These are phyloP conservation scores for Agrostemma githago DNA, from an alignment of 148 eudicot genomes.

Conservation along the genomic window DNA sequence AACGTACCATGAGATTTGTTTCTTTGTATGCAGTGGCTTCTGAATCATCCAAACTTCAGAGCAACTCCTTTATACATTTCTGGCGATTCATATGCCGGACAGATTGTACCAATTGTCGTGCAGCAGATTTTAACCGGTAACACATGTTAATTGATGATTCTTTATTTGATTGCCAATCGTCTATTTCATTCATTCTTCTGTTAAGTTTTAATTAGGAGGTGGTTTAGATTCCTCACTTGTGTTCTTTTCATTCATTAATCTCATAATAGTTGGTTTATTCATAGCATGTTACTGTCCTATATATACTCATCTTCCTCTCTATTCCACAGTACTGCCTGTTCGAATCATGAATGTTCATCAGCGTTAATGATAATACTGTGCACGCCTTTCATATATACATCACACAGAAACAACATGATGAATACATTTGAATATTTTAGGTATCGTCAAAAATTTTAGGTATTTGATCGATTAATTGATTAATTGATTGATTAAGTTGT, in stretches of 20 bases:
- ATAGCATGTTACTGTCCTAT: not conserved
- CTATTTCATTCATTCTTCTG: no score
- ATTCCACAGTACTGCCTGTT: not conserved
- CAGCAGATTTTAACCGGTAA: constrained; percentile 12
- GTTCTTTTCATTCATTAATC: no score
- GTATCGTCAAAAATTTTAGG: no score
- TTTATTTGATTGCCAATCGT: not conserved
- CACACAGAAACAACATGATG: not conserved
- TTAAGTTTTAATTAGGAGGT: no score
- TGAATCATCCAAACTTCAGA: constrained; percentile 12
- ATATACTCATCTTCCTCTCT: no score
- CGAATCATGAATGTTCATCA: not conserved
- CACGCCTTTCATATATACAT: not conserved
- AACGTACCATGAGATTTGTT: not conserved
- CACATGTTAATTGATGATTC: not conserved
- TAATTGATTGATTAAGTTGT: no score
- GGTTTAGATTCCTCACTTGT: no score
- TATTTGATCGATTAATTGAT: no score
- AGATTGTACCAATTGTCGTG: constrained; percentile 10
- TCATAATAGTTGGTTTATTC: no score
- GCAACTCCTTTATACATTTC: constrained; percentile 8
- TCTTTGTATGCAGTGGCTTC: constrained; percentile 11
- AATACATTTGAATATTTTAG: not conserved
- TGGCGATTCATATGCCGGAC: constrained; percentile 14
- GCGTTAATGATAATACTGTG: not conserved